Conservation (phyloP, 2,329 filamentous ascomycete genomes). For the Coniella lustricola region DNA sequence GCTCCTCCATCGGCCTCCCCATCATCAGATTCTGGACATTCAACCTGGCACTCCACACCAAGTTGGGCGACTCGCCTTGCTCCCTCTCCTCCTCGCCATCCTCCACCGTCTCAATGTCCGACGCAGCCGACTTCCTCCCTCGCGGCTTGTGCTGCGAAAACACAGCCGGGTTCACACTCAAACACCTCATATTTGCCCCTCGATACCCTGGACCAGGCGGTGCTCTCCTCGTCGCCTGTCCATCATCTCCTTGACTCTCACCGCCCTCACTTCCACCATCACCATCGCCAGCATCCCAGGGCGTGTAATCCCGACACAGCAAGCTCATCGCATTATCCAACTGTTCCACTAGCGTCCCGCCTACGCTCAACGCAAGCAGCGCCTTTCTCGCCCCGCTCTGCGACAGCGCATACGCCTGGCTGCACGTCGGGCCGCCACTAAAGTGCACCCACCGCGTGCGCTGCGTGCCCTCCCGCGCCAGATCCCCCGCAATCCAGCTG, state of each 20-base stretch:
- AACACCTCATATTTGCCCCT: constrained; percentile 13
- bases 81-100: constrained; percentile 12
- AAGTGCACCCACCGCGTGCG: constrained; percentile 15
- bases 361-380: constrained; percentile 12
- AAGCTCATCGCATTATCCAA: constrained; percentile 15
- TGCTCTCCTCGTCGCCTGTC: neutral
- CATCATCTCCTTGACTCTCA: too few species aligned
- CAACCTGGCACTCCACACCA: constrained; percentile 14
- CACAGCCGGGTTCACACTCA: constrained; percentile 13
- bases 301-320: constrained; percentile 11
- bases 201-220: constrained; percentile 6
- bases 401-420: constrained; percentile 12
- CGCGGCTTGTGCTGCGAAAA: constrained; percentile 16
- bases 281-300: constrained; percentile 9
- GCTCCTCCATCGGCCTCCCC: constrained; percentile 10
- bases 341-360: constrained; percentile 11
- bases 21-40: constrained; percentile 15
- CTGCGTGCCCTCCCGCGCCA: neutral
- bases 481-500: constrained; percentile 14
- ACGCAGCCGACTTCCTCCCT: constrained; percentile 8
- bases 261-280: too few species aligned
- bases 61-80: constrained; percentile 12
- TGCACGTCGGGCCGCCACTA: constrained; percentile 15
- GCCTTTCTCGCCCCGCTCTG: constrained; percentile 14
- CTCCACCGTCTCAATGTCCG: constrained; percentile 13